These are phyloP conservation scores for Fragilariopsis cylindrus DNA, from an alignment of 108 stramenopile species.

Conservation along the genomic window DNA sequence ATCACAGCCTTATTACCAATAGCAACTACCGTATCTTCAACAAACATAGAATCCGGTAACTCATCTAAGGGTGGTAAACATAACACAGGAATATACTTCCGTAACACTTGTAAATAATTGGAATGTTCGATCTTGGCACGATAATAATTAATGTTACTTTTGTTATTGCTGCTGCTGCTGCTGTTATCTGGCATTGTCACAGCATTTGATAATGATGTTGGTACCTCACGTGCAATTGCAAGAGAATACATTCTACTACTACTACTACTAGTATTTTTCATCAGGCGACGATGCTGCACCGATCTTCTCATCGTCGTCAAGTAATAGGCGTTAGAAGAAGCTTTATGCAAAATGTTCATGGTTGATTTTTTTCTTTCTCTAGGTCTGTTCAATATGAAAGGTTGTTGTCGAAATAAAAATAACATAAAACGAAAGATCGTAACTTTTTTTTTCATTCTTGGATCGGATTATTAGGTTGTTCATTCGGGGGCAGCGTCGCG, in stretches of 20 bases:
- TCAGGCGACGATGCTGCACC: no score
- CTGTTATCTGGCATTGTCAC: constrained; percentile 27
- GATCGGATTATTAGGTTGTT: no score
- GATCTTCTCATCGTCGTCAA: no score
- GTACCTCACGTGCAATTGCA: constrained; percentile 56
- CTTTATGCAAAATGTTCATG: no score
- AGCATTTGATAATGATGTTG: constrained; percentile 51
- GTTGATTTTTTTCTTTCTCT: no score
- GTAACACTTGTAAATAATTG: constrained; percentile 40
- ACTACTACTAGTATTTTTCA: no score
- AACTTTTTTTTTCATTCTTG: no score
- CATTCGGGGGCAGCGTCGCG: no score
- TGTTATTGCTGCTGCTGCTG: neutral
- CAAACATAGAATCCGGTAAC: constrained; percentile 68
- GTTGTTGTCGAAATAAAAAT: no score
- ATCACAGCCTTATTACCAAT: constrained; percentile 52
- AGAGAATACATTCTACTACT: constrained; percentile 24
- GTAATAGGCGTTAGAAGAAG: no score
- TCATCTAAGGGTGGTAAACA: constrained; percentile 49
- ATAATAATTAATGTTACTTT: constrained; percentile 8
- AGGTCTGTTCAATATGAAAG: no score
- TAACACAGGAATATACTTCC: constrained; percentile 42
- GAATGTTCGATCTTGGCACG: constrained; percentile 46
- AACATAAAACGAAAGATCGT: no score
- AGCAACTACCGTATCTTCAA: constrained; percentile 73